Evolutionary conservation across 129 eudicot species (phyloP).

Genomic region (Heracleum sosnowskyi): DNA sequence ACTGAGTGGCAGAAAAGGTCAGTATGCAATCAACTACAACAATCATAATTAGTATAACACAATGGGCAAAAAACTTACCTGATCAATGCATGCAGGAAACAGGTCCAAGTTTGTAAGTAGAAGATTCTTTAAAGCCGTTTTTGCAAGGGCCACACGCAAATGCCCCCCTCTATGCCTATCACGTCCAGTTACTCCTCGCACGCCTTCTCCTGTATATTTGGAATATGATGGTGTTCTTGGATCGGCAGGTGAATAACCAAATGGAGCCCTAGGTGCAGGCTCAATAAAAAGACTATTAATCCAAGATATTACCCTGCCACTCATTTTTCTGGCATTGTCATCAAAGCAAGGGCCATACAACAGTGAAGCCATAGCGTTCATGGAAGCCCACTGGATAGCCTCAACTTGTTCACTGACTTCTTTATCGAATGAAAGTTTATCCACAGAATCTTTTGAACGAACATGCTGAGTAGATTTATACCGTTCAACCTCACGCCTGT

Average conservation of each 20-base stretch:
- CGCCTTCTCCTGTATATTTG: conserved; percentile 69
- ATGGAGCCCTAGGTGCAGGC: conserved; percentile 95
- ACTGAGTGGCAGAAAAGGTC: not conserved
- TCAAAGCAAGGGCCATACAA: conserved; percentile 98
- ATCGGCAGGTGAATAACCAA: conserved; percentile 95
- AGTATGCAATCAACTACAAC: not conserved
- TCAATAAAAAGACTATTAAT: conserved; percentile 91
- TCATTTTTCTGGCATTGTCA: conserved; percentile 97
- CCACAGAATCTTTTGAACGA: conserved; percentile 88
- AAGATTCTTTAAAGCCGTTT: conserved; percentile 88
- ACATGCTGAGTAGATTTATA: conserved; percentile 84
- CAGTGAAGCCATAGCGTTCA: conserved; percentile 98
- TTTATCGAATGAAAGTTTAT: conserved; percentile 85
- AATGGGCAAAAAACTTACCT: conserved; percentile 37
- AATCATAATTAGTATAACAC: not conserved
- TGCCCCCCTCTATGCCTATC: conserved; percentile 92
- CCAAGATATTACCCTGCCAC: conserved; percentile 97
- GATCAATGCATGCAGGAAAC: conserved; percentile 99
- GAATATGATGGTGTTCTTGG: conserved; percentile 97
- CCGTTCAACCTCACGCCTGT: conserved; percentile 93
- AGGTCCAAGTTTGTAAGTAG: conserved; percentile 95
- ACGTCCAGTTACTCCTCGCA: conserved; percentile 75
- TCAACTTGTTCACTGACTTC: conserved; percentile 91
- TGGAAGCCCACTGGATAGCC: conserved; percentile 97
- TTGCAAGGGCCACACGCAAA: conserved; percentile 88